Evolutionary conservation across 2,329 filamentous ascomycete genomes (phyloP), one percentile per base, ranked within the genome.

Genomic region (Coniosporium tulheliwenetii): DNA sequence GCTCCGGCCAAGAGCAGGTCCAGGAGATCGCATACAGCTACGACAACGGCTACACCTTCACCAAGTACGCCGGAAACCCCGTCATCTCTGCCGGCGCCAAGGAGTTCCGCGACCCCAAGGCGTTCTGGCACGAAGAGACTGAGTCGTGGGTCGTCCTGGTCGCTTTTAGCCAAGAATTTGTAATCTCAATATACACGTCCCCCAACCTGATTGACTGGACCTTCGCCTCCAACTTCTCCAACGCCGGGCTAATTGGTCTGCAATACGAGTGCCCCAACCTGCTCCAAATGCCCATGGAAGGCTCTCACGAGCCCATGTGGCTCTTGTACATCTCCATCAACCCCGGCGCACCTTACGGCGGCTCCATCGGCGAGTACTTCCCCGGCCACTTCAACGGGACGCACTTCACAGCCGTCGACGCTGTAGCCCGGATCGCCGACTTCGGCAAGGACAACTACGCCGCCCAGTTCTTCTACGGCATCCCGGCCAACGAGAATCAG

Each of bases 221-320:
- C 31, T 63, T 65, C 34, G 65, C 64, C 9, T 71, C 70, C 42
- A 79, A 79, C 52, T 77, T 79, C 50, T 66, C 69, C 2, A 57
- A 65, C 43, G 55, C 66, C 37, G 71, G 68, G 12, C 58, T 73
- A 2, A 62, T 70, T 2, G 75, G 69, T 5, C 48, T 67, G 1
- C 71, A 77, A 48, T 79, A 75, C 49, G 77, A 80, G 53, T 79
- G 75, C 39, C 76, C 77, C 0, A 79, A 78, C 46, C 53, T 80
- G 32, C 65, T 79, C 1, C 59, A 64, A 30, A 67, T 80, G 41
- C 71, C 70, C 0, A 62, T 75, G 33, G 49, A 58, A 4, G 61
- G 51, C 46, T 61, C 44, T 3, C 60, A 66, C 36, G 56, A 64
- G 14, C 56, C 55, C 14, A 57, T 56, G 35, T 66, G 57, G 51